Percentiles rank a stretch among this genome's conserved stretches.
Evolutionary conservation across 2,329 filamentous ascomycete species (phyloP).

Genomic region (Tothia fuscella): DNA sequence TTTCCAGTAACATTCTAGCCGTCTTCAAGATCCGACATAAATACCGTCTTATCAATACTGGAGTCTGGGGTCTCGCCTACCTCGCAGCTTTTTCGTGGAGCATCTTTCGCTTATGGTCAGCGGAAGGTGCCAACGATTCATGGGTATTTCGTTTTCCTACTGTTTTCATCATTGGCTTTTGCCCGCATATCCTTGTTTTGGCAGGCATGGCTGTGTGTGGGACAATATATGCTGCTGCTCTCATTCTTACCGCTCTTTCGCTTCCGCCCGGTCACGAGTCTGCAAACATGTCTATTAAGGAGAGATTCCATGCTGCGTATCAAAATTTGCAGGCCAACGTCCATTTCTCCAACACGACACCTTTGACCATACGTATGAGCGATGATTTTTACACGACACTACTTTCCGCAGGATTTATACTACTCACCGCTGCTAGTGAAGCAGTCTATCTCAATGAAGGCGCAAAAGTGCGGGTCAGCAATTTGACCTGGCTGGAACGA

Average conservation of each 20-base stretch:
- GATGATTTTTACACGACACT: conserved; percentile 95
- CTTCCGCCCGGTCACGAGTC: conserved; percentile 39
- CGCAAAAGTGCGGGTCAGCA: conserved; percentile 55
- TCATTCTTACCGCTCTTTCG: conserved; percentile 62
- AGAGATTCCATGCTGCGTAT: conserved; percentile 60
- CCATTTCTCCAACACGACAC: conserved; percentile 53
- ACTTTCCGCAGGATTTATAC: conserved; percentile 72
- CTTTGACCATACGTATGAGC: conserved; percentile 66
- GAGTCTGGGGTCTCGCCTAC: conserved; percentile 80
- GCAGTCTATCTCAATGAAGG: conserved; percentile 94
- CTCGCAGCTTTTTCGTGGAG: conserved; percentile 78
- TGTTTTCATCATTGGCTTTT: conserved; percentile 87
- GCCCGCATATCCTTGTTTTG: conserved; percentile 83
- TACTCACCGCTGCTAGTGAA: conserved; percentile 86
- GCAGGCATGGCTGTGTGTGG: conserved; percentile 65
- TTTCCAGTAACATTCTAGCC: conserved; percentile 73
- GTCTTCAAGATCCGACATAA: conserved; percentile 67
- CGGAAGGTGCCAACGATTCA: conserved; percentile 24
- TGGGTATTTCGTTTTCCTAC: conserved; percentile 80
- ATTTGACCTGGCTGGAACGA: conserved; percentile 78
- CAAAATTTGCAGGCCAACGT: conserved; percentile 87
- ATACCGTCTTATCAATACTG: conserved; percentile 76
- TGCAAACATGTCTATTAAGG: conserved; percentile 27
- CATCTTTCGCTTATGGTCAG: conserved; percentile 32
- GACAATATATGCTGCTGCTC: conserved; percentile 63